These are phyloP conservation scores for Carex kokanica DNA, from an alignment of 176 grass and related monocot genomes.

Conservation along the genomic window DNA sequence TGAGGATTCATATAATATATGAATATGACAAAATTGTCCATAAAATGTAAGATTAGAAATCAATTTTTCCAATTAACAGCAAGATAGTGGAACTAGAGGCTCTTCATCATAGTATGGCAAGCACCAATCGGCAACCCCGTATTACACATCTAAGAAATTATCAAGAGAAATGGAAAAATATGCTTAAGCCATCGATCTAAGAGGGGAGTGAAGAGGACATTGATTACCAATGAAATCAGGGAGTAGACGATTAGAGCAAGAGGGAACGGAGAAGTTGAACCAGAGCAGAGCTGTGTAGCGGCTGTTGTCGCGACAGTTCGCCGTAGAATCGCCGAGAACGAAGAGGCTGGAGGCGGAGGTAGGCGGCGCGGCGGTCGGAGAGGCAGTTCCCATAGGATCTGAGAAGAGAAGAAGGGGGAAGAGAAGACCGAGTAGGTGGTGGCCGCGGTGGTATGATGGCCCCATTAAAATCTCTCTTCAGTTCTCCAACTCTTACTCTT, in stretches of 20 bases:
- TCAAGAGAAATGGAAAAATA: background rate
- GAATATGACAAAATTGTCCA: background rate
- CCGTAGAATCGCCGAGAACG: constrained; percentile 55
- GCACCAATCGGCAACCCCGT: background rate
- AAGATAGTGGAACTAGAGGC: background rate
- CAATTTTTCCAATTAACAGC: background rate
- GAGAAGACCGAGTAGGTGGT: background rate
- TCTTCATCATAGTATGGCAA: background rate
- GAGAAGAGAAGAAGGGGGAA: constrained; percentile 6
- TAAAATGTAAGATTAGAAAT: background rate
- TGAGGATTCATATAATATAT: background rate
- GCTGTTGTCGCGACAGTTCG: constrained; percentile 40
- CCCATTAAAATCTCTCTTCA: background rate
- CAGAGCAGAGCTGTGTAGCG: constrained; percentile 23
- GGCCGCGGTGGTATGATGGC: constrained; percentile 26
- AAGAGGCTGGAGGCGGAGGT: constrained; percentile 36
- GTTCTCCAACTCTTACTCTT: background rate
- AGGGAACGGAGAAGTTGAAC: constrained; percentile 15
- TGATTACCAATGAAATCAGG: constrained; percentile 50
- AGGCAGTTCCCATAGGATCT: background rate
- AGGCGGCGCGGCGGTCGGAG: background rate
- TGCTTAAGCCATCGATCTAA: background rate
- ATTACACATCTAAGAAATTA: background rate
- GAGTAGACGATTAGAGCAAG: constrained; percentile 34
- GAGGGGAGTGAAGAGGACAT: background rate